Percentiles rank a stretch among this genome's conserved stretches.
Evolutionary conservation across 2,329 filamentous ascomycete genomes (phyloP).

Genomic region (Neophaeococcomyces mojaviensis): DNA sequence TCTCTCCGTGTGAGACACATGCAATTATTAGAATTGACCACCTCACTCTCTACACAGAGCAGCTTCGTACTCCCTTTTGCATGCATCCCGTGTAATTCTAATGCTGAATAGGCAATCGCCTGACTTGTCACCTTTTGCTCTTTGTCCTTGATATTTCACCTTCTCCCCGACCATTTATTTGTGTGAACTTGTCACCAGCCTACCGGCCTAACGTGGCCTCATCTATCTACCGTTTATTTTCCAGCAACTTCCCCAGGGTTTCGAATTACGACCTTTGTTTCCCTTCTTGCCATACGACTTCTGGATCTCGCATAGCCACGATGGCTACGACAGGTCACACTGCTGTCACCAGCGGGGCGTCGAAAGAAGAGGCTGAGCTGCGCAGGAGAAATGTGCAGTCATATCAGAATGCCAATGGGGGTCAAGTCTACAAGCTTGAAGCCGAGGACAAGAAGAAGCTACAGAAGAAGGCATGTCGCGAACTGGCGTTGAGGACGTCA

Average conservation of each 20-base stretch:
- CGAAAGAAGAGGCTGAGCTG: slow-evolving; percentile 30
- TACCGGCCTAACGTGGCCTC: slow-evolving; percentile 3
- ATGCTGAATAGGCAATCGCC: not conserved
- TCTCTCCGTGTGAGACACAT: not conserved
- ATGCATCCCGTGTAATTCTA: slow-evolving; percentile 5
- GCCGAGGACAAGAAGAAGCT: slow-evolving; percentile 30
- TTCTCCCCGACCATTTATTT: not conserved
- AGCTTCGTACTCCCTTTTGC: not conserved
- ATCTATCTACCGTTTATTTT: not conserved
- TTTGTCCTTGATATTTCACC: not conserved
- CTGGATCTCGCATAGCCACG: not conserved
- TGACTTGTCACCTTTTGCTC: not conserved
- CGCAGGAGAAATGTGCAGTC: slow-evolving; percentile 36
- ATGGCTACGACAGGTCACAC: not conserved
- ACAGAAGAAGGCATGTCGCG: slow-evolving; percentile 23
- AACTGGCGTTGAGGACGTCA: too few relatives aligned
- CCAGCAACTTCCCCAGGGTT: not conserved
- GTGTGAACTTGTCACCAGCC: not conserved
- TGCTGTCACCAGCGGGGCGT: slow-evolving; percentile 20
- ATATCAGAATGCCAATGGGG: slow-evolving; percentile 25
- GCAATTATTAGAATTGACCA: slow-evolving; percentile 2
- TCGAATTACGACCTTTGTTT: not conserved
- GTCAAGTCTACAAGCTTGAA: slow-evolving; percentile 20
- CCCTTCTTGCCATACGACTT: not conserved
- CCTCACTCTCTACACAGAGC: not conserved